These are phyloP conservation scores for Phaffia tasmanica DNA, from an alignment of 768 basidiomycete genomes.

Conservation along the genomic window DNA sequence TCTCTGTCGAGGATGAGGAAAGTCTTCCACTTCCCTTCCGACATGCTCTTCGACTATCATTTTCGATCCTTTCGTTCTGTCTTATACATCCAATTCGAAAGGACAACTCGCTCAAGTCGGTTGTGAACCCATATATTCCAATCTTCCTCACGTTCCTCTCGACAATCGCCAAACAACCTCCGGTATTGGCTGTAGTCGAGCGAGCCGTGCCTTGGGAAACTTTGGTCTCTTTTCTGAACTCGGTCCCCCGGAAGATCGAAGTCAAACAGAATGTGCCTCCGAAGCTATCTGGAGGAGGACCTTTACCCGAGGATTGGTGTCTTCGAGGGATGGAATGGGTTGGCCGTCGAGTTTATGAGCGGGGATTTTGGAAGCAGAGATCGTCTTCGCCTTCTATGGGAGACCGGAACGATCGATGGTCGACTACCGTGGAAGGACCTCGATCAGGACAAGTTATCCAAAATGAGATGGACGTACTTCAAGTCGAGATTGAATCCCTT, in stretches of 20 bases:
- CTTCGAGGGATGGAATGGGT: constrained; percentile 95
- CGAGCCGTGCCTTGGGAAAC: constrained; percentile 74
- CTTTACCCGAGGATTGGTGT: constrained; percentile 89
- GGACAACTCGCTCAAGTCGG: constrained; percentile 40
- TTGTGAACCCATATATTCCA: constrained; percentile 74
- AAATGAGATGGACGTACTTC: constrained; percentile 68
- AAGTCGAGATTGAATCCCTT: constrained; percentile 45
- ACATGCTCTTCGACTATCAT: constrained; percentile 66
- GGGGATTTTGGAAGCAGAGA: constrained; percentile 80
- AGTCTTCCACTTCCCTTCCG: constrained; percentile 54
- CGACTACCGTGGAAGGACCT: constrained; percentile 14
- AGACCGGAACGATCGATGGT: constrained; percentile 8
- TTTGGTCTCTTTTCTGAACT: constrained; percentile 55
- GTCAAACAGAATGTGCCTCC: constrained; percentile 39
- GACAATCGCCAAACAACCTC: constrained; percentile 57
- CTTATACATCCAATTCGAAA: constrained; percentile 49
- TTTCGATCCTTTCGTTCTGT: constrained; percentile 60
- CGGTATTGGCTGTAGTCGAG: constrained; percentile 55
- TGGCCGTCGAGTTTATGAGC: constrained; percentile 74
- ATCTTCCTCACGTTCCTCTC: constrained; percentile 78
- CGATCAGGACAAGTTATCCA: constrained; percentile 37
- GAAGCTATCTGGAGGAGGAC: constrained; percentile 55
- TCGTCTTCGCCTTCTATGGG: constrained; percentile 3
- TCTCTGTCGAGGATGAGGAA: constrained; percentile 23
- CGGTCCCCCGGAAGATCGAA: constrained; percentile 44